Base-by-base conservation (phyloP, 345 rosid genomes). In the Zanthoxylum bungeanum region DNA sequence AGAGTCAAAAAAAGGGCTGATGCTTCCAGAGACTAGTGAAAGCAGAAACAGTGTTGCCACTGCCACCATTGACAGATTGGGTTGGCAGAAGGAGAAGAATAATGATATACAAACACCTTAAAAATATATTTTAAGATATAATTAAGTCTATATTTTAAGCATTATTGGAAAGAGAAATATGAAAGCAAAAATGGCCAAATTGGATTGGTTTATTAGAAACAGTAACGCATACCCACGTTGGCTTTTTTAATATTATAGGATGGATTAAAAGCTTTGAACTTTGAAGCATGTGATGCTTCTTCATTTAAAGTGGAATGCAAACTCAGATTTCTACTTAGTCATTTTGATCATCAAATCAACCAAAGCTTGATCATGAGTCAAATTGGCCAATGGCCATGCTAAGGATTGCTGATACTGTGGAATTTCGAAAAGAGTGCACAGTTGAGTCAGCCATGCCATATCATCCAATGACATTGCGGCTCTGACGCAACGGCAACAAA, bases 281-380 rank as follows among this genome's bases (percentile, higher is more conserved):
- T 44, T 12, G 75, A 77, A 69, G 85, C 76, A 84, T 84, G 78
- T 75, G 86, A 82, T 84, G 70, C 85, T 80, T 69, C 9, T 14
- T 44, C 16, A 14, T 44, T 44, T 14, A 12, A 19, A 85, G 87
- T 87, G 88, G 88, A 81, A 79, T 81, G 81, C 91, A 72, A 52
- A 81, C 83, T 87, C 87, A 81, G 79, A 82, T 76, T 47, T 72
- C 85, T 37, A 84, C 86, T 80, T 56, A 67, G 66, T 55, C 66
- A 74, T 77, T 69, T 71, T 59, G 77, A 66, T 76, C 25, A 60
- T 66, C 64, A 57, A 57, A 8, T n/a, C 49, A 44, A 44, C 16
- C 51, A 49, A 49, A 46, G 34, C 71, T 67, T 11, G 60, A 64
- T 46, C 68, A 27, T 39, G 36, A 59, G 78, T 79, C 86, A 79